A percentile compares a stretch with the other conserved stretches of the same genome.
Evolutionary conservation across 306 rosid genomes (phyloP).

Genomic region (Carpinus fangiana): DNA sequence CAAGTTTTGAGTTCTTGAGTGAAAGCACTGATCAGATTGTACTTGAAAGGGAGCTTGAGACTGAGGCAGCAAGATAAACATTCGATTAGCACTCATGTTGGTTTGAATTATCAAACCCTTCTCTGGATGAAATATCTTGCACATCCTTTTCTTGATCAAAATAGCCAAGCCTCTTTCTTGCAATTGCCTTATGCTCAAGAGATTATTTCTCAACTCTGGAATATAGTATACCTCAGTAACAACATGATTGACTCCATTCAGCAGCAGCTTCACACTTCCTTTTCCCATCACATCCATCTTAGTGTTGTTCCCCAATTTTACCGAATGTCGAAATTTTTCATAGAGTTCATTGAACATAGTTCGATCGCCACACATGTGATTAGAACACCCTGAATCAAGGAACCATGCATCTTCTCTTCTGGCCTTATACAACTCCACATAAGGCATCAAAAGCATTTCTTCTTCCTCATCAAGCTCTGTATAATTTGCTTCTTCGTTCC

Average conservation of each 20-base stretch:
- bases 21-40: neutral
- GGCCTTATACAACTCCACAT: neutral
- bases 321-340: constrained; percentile 4
- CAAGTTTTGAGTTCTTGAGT: neutral
- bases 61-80: neutral
- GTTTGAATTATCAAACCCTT: constrained; percentile 10
- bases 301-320: constrained; percentile 22
- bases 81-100: neutral
- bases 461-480: constrained; percentile 22
- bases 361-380: constrained; percentile 11
- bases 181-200: constrained; percentile 4
- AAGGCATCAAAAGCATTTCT: constrained; percentile 23
- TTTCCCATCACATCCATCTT: constrained; percentile 18
- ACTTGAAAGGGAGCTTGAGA: neutral
- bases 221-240: constrained; percentile 15
- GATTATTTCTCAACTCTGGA: constrained; percentile 8
- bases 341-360: constrained; percentile 19
- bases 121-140: constrained; percentile 3
- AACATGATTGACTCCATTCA: constrained; percentile 4
- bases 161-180: constrained; percentile 16
- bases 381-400: neutral
- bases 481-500: constrained; percentile 17
- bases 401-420: constrained; percentile 24
- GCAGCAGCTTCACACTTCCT: constrained; percentile 5
- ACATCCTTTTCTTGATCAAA: neutral